Evolutionary conservation across 2,329 filamentous ascomycete genomes (phyloP).

Genomic region (Leptographium procerum): DNA sequence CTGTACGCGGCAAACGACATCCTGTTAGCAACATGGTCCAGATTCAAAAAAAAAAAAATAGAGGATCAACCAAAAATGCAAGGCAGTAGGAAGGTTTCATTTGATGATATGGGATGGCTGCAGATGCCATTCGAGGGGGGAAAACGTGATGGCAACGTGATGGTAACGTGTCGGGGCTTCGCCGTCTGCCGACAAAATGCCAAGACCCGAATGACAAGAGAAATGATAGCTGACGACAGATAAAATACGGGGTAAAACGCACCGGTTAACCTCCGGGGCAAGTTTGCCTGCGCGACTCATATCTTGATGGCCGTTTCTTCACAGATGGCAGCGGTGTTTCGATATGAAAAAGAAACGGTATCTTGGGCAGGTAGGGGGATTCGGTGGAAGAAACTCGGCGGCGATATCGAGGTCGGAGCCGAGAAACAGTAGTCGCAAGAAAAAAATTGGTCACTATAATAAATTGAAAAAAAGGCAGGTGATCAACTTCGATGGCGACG

Average conservation of each 20-base stretch:
- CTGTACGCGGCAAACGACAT: constrained; percentile 32
- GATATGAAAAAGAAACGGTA: background rate
- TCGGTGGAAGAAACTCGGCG: background rate
- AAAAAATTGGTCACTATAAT: constrained; percentile 4
- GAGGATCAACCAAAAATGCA: background rate
- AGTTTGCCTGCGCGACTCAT: constrained; percentile 96
- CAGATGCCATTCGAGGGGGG: background rate
- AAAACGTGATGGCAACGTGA: background rate
- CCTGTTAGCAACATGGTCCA: constrained; percentile 15
- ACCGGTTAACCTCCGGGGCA: constrained; percentile 99
- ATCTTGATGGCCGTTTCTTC: constrained; percentile 44
- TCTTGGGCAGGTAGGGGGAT: background rate
- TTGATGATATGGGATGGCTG: too few relatives aligned
- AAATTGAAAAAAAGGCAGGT: background rate
- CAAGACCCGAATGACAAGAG: background rate
- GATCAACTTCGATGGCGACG: background rate
- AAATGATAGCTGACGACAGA: background rate
- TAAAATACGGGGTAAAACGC: constrained; percentile 14
- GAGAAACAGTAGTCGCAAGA: background rate
- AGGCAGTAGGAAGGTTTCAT: background rate
- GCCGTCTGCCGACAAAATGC: background rate
- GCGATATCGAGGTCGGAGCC: background rate
- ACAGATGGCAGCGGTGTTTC: background rate
- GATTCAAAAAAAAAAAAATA: background rate
- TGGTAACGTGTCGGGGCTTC: background rate